Base-by-base conservation (phyloP, 768 basidiomycete genomes). In the Tulasnella sp. region DNA sequence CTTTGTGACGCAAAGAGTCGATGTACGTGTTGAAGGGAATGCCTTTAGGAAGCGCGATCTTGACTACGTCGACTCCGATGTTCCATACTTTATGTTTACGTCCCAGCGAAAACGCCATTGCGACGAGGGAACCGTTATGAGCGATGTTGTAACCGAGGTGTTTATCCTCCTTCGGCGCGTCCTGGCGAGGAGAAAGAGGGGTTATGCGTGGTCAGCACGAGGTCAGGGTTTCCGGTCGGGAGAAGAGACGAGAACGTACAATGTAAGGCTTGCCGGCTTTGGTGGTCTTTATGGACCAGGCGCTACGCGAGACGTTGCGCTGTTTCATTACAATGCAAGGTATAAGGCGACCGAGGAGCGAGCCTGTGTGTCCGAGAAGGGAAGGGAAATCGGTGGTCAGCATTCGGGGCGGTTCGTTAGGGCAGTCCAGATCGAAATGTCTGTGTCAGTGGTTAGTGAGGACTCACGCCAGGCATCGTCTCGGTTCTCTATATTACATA, bases 11-110 rank as follows among this genome's bases (percentile, higher is more conserved):
- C 75, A 87, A 81, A 0, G 90, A 91, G 75, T 91, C 89, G 16
- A 88, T 84, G 76, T 89, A 94, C n/a, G 84, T 84, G 1, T 83
- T 76, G 2, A 90, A 85, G 7, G 86, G 79, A 5, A 84, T 86
- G 5, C 86, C 87, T 17, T 84, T 81, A 0, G 90, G 88, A 74
- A 89, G 85, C 41, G 81, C 82, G 66, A 90, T 82, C 67, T 87
- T 87, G 76, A 90, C 88, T 77, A 92, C 84, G 4, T 89, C 91
- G n/a, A 93, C 82, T 1, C 92, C 92, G 76, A 94, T 88, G 79
- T 92, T 91, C 76, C 90, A 83, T 64, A 94, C 92, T 72, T 90
- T 87, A 62, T 86, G 84, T 70, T 88, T 87, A 11, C 84, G 83
- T 3, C 92, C 92, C 76, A 93, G 91, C 5, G 77, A 72, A 71